These are phyloP conservation scores for Fusarium sp. DNA, from an alignment of 2,329 filamentous ascomycete species.

Conservation along the genomic window DNA sequence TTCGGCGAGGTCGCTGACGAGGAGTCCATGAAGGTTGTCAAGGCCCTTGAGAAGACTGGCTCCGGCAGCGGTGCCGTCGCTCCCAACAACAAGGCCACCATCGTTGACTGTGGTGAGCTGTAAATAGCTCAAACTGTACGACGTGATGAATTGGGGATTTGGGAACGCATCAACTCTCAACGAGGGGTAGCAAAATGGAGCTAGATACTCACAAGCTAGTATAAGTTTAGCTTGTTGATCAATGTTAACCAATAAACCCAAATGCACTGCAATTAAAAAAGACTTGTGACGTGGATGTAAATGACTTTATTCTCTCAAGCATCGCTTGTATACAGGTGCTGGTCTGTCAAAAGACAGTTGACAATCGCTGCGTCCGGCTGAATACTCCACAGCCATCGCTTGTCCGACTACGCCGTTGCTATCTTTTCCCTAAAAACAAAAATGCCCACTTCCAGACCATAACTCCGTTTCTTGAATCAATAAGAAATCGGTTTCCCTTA, in stretches of 20 bases:
- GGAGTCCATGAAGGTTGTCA: slow-evolving; percentile 64
- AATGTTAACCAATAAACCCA: slow-evolving; percentile 40
- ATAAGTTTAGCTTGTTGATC: slow-evolving; percentile 28
- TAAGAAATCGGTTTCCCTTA: slow-evolving; percentile 1
- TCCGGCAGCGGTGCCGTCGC: slow-evolving; percentile 65
- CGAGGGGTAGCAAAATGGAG: slow-evolving; percentile 34
- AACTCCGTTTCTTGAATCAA: slow-evolving; percentile 40
- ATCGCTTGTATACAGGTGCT: slow-evolving; percentile 1
- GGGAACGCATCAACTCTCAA: slow-evolving; percentile 32
- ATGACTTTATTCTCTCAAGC: slow-evolving; percentile 6
- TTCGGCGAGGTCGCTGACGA: slow-evolving; percentile 77
- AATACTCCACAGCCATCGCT: slow-evolving; percentile 21
- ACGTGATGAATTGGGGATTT: slow-evolving; percentile 24
- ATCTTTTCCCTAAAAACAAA: slow-evolving; percentile 34
- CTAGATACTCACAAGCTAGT: slow-evolving; percentile 33
- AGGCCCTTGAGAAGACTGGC: slow-evolving; percentile 70
- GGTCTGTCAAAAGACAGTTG: slow-evolving; percentile 1
- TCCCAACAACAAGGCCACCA: slow-evolving; percentile 70
- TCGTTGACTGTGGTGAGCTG: slow-evolving; percentile 63
- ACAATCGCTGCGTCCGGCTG: slow-evolving; percentile 18
- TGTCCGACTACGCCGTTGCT: slow-evolving; percentile 43
- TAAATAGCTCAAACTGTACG: slow-evolving; percentile 48
- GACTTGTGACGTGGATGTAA: background rate
- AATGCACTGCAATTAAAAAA: background rate
- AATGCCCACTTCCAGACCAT: slow-evolving; percentile 23